Evolutionary conservation across 148 eudicot species (phyloP).

Genomic region (Rhododendron ferrugineum): DNA sequence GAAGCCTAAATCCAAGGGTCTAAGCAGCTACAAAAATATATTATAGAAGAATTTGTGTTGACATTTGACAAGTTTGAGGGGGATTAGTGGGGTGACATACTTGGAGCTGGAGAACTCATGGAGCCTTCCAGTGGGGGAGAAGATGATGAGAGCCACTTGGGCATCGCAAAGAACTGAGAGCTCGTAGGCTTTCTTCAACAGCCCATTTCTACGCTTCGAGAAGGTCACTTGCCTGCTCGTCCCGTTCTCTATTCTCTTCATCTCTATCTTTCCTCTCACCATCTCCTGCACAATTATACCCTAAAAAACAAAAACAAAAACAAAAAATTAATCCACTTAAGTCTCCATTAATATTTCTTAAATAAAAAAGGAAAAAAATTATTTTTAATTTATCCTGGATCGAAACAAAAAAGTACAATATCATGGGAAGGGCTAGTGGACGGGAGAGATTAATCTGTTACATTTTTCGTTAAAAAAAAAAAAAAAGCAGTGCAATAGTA

Average conservation of each 20-base stretch:
- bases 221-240: constrained; percentile 26
- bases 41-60: background rate
- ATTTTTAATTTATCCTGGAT: too few species aligned
- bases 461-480: too few species aligned
- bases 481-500: too few species aligned
- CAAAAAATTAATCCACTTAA: background rate
- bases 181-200: constrained; percentile 21
- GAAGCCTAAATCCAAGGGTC: too few species aligned
- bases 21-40: too few species aligned
- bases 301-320: background rate
- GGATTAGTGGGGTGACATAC: constrained; percentile 2
- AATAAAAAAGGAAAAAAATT: background rate
- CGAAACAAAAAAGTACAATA: too few species aligned
- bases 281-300: background rate
- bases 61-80: background rate
- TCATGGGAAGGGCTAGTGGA: too few species aligned
- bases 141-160: constrained; percentile 22
- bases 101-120: constrained; percentile 22
- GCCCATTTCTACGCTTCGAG: constrained; percentile 26
- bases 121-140: constrained; percentile 23
- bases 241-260: constrained; percentile 24
- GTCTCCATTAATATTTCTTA: background rate
- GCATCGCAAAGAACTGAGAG: constrained; percentile 30
- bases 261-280: constrained; percentile 23
- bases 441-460: too few species aligned